Base-by-base conservation (phyloP, 2,329 filamentous ascomycete genomes). In the Colletotrichum sp. region DNA sequence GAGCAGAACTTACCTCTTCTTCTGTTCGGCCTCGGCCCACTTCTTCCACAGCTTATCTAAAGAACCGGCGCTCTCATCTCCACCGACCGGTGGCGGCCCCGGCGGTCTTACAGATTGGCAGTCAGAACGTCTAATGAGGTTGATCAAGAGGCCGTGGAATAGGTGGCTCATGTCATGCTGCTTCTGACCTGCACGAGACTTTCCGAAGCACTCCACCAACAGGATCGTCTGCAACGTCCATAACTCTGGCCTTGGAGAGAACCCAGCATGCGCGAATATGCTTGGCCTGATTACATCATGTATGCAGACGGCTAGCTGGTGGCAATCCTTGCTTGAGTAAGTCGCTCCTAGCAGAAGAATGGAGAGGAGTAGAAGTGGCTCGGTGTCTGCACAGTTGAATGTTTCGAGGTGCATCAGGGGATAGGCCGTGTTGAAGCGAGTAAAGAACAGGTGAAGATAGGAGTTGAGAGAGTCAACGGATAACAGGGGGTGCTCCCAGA, bases 131-230 rank as follows among this genome's bases (percentile, higher is more conserved):
- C 85, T 79, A 34, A 87, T 82, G 21, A 87, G 80, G 77, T 87
- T 82, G 70, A 87, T 81, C 34, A 85, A 75, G 39, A 87, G 76
- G 13, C 85, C 81, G 75, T 83, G 85, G 81, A 79, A 93, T 0
- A 93, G 81, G 79, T 93, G 91, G 6, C 90, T 90, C 86, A 91
- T 91, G 30, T 93, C 91, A 75, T 92, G 90, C 78, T 93, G 91
- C 65, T 90, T 90, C 76, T 92, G 91, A 0, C 91, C 91, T 0
- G 91, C 91, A 71, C 91, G 85, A 49, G 89, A 91, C 80, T 93
- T 93, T 4, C 92, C 92, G 71, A 93, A 93, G 77, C 91, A 93
- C 77, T 93, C 92, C 0, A 93, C 90, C 0, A 93, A 82, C 10
- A 93, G 82, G 39, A 93, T 92, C 0, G 90, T 90, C 76, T 93